Conservation (phyloP, 2,329 filamentous ascomycete species). For the Colletotrichum destructivum region DNA sequence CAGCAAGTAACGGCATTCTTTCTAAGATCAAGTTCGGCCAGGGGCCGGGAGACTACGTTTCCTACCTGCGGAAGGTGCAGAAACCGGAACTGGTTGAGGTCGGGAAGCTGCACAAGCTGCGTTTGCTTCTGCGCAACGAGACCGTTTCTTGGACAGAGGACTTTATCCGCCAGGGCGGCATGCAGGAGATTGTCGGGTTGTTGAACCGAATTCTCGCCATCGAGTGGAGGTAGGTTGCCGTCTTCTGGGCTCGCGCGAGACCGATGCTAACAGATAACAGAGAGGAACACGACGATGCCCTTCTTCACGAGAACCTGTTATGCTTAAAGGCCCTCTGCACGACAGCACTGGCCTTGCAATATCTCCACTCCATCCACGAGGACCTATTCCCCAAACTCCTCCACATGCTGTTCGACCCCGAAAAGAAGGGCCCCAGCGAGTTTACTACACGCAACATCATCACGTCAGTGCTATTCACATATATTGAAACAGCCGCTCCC, state of each 20-base stretch:
- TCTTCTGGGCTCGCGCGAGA: not conserved
- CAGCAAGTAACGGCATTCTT: slow-evolving; percentile 71
- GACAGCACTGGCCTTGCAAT: slow-evolving; percentile 86
- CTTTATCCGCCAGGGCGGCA: slow-evolving; percentile 90
- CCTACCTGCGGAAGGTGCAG: slow-evolving; percentile 84
- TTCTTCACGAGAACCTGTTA: slow-evolving; percentile 92
- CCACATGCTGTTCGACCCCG: slow-evolving; percentile 94
- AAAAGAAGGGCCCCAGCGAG: slow-evolving; percentile 97
- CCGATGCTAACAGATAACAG: slow-evolving; percentile 60
- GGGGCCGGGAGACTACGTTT: slow-evolving; percentile 86
- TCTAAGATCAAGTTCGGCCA: slow-evolving; percentile 82
- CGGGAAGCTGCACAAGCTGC: slow-evolving; percentile 94
- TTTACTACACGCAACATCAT: slow-evolving; percentile 95
- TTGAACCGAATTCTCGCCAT: slow-evolving; percentile 94
- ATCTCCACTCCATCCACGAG: slow-evolving; percentile 83
- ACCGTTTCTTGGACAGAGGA: slow-evolving; percentile 95
- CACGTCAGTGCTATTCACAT: slow-evolving; percentile 89
- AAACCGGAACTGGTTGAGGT: slow-evolving; percentile 90
- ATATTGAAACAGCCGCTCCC: slow-evolving; percentile 78
- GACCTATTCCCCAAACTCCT: slow-evolving; percentile 89
- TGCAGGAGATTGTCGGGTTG: slow-evolving; percentile 90
- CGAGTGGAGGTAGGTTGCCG: slow-evolving; percentile 87
- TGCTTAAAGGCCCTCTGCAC: slow-evolving; percentile 96
- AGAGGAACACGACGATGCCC: slow-evolving; percentile 94
- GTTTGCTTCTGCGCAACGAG: slow-evolving; percentile 91